Evolutionary conservation across 2,329 filamentous ascomycete species (phyloP).

Genomic region (Aspergillus quadricinctus): DNA sequence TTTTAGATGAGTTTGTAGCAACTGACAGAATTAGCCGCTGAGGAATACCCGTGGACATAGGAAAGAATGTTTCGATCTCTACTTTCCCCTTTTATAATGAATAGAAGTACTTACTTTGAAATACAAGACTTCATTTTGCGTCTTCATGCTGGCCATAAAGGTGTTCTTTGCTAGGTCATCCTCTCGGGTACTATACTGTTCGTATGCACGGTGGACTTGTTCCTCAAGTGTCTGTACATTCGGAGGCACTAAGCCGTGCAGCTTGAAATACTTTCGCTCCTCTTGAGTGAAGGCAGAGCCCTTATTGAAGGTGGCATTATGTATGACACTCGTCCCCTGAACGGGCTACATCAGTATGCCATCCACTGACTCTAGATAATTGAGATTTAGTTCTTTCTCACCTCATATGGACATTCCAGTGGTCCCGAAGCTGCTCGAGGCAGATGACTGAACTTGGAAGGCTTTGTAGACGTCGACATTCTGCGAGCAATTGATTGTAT

Average conservation of each 20-base stretch:
- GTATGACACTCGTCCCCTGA: conserved; percentile 53
- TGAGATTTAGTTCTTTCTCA: conserved; percentile 4
- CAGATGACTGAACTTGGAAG: conserved; percentile 27
- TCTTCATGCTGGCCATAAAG: conserved; percentile 78
- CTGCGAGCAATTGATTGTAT: not conserved
- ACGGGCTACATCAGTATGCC: not conserved
- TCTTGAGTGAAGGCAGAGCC: conserved; percentile 70
- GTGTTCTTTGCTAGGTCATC: conserved; percentile 78
- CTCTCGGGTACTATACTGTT: conserved; percentile 64
- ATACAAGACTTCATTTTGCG: conserved; percentile 81
- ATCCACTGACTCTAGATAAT: not conserved
- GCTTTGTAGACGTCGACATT: conserved; percentile 11
- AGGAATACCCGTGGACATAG: not conserved
- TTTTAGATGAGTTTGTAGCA: conserved; percentile 71
- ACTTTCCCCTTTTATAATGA: not conserved
- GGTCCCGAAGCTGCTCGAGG: conserved; percentile 27
- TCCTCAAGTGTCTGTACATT: conserved; percentile 71
- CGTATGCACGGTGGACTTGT: conserved; percentile 71
- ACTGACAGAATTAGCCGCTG: conserved; percentile 36
- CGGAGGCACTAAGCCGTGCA: conserved; percentile 68
- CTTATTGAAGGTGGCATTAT: conserved; percentile 72
- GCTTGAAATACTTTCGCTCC: conserved; percentile 65
- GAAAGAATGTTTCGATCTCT: not conserved
- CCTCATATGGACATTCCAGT: conserved; percentile 27
- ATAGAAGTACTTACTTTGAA: conserved; percentile 54